Evolutionary conservation across 2,329 filamentous ascomycete species (phyloP), one percentile per base, ranked within the genome.

Genomic region (Penicillium sp.): DNA sequence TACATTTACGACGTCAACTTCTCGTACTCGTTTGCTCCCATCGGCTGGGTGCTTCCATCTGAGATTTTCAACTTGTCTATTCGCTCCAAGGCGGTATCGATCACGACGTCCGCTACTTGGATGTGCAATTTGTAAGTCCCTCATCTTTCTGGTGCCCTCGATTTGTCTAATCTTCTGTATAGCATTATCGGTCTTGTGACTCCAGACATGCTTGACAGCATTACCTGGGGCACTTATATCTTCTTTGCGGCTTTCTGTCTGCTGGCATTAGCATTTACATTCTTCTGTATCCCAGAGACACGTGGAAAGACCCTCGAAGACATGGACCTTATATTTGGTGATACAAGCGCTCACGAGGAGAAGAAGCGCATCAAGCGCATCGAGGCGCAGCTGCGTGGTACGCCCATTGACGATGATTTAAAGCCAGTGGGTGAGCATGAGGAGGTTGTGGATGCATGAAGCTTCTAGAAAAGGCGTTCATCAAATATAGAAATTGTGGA

Each of bases 291-390:
- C 25, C 67, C 67, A 1, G 67, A 70, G 40, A 70, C 67, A 4
- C 57, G 63, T 18, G 66, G 65, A 45, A 70, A 70, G 60, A 81
- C 74, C 4, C 71, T 83, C 10, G 79, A 82, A 61, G 74, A 82
- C 51, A 80, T 82, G 72, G 78, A 81, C 39, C 69, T 70, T 32
- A 70, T 73, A 29, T 74, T 74, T 47, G 68, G 68, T 2, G 72
- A 74, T 42, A 70, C 63, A 1, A 61, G 59, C 13, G 67, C 66
- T 1, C 62, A 71, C 25, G 64, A 71, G 52, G 70, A 72, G 47
- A 67, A 70, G 53, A 55, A 66, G 46, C 64, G 68, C 25, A 70
- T 72, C 42, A 65, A 67, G 38, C 63, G 66, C 15, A 72, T 73
- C 12, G 70, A 73, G 51, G 62, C 63, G 5, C 61, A 70, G 32